Conservation (phyloP, 140 eudicot genomes). For the Anethum foeniculum region DNA sequence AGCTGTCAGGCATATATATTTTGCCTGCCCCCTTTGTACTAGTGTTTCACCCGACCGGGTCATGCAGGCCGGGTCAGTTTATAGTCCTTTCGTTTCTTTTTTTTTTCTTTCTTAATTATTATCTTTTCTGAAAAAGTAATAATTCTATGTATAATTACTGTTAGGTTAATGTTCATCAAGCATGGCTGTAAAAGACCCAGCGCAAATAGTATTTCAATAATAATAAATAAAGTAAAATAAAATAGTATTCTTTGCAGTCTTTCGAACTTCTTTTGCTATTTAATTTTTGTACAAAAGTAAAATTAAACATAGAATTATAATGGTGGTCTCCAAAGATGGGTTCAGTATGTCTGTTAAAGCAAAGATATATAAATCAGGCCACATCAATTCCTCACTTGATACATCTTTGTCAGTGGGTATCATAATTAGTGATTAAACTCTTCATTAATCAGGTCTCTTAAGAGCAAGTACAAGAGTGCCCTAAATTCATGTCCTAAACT, state of each 20-base stretch:
- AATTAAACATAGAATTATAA: constrained; percentile 3
- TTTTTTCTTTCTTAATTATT: background rate
- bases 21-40: background rate
- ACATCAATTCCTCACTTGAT: constrained; percentile 2
- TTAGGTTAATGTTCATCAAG: background rate
- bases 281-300: background rate
- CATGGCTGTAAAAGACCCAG: constrained; percentile 7
- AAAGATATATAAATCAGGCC: constrained; percentile 11
- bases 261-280: background rate
- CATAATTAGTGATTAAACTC: constrained; percentile 33
- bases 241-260: background rate
- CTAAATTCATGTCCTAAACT: too few relatives aligned
- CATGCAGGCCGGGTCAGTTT: constrained; percentile 14
- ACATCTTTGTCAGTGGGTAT: constrained; percentile 12
- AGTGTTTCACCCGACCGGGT: constrained; percentile 8
- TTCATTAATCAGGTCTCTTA: constrained; percentile 9
- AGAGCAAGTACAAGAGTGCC: too few relatives aligned
- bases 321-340: constrained; percentile 32
- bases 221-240: background rate
- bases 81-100: background rate
- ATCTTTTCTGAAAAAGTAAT: background rate
- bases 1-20: constrained; percentile 3
- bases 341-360: constrained; percentile 43
- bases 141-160: background rate
- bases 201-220: background rate